phyloP scores from a whole-genome alignment of 2,329 filamentous ascomycete species.

The Aciculosporium take region DNA sequence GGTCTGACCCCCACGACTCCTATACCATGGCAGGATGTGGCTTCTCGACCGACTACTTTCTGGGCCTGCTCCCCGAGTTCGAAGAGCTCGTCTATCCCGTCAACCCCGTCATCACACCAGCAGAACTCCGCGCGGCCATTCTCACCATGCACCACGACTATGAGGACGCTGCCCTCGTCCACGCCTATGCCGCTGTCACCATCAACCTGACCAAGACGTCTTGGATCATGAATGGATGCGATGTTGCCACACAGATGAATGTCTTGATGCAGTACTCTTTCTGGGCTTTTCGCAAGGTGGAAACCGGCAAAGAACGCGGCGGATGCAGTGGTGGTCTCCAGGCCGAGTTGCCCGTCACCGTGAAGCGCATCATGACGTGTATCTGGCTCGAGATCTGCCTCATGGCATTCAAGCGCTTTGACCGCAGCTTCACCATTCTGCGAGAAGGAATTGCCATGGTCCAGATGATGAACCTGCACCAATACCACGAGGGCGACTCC shows the following conservation, averaged over 20 bases:
- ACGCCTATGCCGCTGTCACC: constrained; percentile 22
- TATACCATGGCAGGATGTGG: constrained; percentile 5
- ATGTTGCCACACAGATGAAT: constrained; percentile 17
- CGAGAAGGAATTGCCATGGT: constrained; percentile 32
- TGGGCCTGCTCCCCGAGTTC: constrained; percentile 19
- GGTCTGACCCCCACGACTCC: background rate
- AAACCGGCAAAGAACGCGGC: constrained; percentile 17
- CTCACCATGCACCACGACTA: constrained; percentile 17
- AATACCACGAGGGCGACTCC: constrained; percentile 18
- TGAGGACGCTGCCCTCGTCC: constrained; percentile 22
- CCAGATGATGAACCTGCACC: constrained; percentile 28
- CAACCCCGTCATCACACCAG: constrained; percentile 19
- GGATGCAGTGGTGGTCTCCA: constrained; percentile 17
- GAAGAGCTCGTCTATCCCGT: constrained; percentile 23
- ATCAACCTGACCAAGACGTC: constrained; percentile 21
- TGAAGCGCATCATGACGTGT: constrained; percentile 32
- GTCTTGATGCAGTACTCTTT: constrained; percentile 13
- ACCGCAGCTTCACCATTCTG: constrained; percentile 33
- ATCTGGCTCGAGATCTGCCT: constrained; percentile 37
- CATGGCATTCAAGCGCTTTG: constrained; percentile 30
- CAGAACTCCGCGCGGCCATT: constrained; percentile 19
- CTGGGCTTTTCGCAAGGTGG: constrained; percentile 13
- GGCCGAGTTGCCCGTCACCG: constrained; percentile 23
- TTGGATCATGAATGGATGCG: constrained; percentile 14
- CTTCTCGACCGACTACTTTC: constrained; percentile 19